Base-by-base conservation (phyloP, 2,329 filamentous ascomycete species). In the Colletotrichum phormii region DNA sequence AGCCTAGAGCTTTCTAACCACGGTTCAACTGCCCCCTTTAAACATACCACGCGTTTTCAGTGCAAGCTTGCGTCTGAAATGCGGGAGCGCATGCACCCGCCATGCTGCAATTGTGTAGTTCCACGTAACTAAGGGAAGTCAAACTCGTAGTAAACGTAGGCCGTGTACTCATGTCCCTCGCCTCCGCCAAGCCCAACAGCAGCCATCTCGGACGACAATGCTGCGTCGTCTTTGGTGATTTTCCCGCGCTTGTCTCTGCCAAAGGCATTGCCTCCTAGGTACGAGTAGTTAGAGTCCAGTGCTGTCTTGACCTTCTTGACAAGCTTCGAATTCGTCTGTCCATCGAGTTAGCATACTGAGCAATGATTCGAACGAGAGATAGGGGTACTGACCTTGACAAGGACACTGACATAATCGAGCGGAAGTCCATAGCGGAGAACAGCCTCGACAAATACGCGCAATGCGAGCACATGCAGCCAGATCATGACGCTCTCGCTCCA, bases 401-500 rank as follows among this genome's bases (percentile, higher is more conserved):
- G 85, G 18, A 92, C 94, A 77, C 93, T 94, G 61, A 97, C 92
- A 82, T 96, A 99, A 77, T 97, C 94, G 75, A 98, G 85, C 60
- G 97, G 97, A 78, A 99, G 83, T 33, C 97, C 97, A 80, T 99
- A 99, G 76, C 97, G 91, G 80, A 99, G 86, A n/a, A 99, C 97
- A 5, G 95, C 98, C 88, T 99, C 97, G 24, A 99, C 97, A 83
- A 98, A 99, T 24, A 98, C 95, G 66, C 97, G 89, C 78, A 99
- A 85, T 7, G 95, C 94, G 79, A 98, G 87, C 33, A 98, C 93
- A 80, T 99, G 97, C 62, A 97, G 89, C 95, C 95, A 98, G 66
- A 96, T 93, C 94, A 98, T 98, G 76, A 98, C 95, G 75, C 93
- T 93, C 85, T 99, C 97, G 80, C 95, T 96, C 91, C 97, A 99